Evolutionary conservation across 2,329 filamentous ascomycete genomes (phyloP).

Genomic region (Aspergillus ochraceoroseus): DNA sequence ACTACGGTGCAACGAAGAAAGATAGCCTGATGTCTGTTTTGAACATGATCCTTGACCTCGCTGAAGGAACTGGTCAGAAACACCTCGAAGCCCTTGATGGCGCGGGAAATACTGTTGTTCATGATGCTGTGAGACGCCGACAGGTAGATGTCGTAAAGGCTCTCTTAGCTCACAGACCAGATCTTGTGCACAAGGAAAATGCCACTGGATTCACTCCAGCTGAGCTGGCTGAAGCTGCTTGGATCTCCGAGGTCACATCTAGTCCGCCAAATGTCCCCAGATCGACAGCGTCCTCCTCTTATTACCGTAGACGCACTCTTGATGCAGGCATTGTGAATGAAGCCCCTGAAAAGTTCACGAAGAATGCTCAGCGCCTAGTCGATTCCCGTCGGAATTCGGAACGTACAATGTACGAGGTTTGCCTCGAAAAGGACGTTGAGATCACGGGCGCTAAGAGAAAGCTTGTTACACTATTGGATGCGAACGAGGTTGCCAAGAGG

Average conservation of each 20-base stretch:
- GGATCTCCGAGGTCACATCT: slow-evolving; percentile 24
- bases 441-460: slow-evolving; percentile 42
- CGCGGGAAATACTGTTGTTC: slow-evolving; percentile 43
- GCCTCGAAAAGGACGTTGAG: slow-evolving; percentile 23
- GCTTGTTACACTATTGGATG: slow-evolving; percentile 55
- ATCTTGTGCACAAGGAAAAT: slow-evolving; percentile 66
- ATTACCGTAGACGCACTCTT: background rate
- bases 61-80: slow-evolving; percentile 47
- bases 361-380: slow-evolving; percentile 6
- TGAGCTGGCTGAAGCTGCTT: slow-evolving; percentile 45
- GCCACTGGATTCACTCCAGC: slow-evolving; percentile 68
- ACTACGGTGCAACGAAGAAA: background rate
- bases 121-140: slow-evolving; percentile 41
- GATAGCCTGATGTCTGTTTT: background rate
- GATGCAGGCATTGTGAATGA: slow-evolving; percentile 1
- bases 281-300: background rate
- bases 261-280: slow-evolving; percentile 12
- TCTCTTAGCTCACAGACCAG: slow-evolving; percentile 52
- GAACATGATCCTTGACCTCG: slow-evolving; percentile 36
- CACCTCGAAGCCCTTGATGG: slow-evolving; percentile 46
- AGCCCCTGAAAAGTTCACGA: slow-evolving; percentile 8
- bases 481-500: slow-evolving; percentile 57
- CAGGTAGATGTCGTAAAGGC: slow-evolving; percentile 53
- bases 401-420: slow-evolving; percentile 40
- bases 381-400: slow-evolving; percentile 20